Percentiles rank a stretch among this genome's conserved stretches.
Conservation (phyloP, 805 yeast genomes). For the Suhomyces prunicola region DNA sequence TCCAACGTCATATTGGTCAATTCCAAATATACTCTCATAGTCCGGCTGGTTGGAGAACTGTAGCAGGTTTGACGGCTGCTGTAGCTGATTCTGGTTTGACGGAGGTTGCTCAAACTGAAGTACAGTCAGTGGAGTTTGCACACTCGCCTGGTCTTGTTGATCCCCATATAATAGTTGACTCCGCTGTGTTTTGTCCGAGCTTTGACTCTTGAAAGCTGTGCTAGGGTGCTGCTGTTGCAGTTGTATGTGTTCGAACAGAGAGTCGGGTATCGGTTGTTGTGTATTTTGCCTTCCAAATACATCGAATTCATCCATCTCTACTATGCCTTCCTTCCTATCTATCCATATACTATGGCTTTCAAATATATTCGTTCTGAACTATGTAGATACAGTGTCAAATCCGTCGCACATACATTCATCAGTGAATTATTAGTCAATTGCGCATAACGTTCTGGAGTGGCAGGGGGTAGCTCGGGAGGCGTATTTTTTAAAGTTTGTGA, state of each 20-base stretch:
- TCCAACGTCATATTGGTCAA: slow-evolving; percentile 2
- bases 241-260: neutral
- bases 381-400: neutral
- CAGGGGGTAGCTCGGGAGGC: neutral
- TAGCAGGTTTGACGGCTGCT: neutral
- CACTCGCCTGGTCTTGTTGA: neutral
- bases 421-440: neutral
- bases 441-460: neutral
- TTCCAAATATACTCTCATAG: slow-evolving; percentile 7
- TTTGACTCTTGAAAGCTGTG: neutral
- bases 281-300: slow-evolving; percentile 1
- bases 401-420: neutral
- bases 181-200: neutral
- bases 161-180: neutral
- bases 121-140: neutral
- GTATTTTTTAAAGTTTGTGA: neutral
- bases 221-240: neutral
- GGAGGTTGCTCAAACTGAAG: neutral
- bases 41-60: slow-evolving; percentile 3
- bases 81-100: neutral
- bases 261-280: neutral
- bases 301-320: slow-evolving; percentile 3
- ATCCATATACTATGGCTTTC: neutral
- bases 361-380: neutral
- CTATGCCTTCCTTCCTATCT: neutral